phyloP scores from a whole-genome alignment of 2,329 filamentous ascomycete genomes.

The Eutypella sp. region DNA sequence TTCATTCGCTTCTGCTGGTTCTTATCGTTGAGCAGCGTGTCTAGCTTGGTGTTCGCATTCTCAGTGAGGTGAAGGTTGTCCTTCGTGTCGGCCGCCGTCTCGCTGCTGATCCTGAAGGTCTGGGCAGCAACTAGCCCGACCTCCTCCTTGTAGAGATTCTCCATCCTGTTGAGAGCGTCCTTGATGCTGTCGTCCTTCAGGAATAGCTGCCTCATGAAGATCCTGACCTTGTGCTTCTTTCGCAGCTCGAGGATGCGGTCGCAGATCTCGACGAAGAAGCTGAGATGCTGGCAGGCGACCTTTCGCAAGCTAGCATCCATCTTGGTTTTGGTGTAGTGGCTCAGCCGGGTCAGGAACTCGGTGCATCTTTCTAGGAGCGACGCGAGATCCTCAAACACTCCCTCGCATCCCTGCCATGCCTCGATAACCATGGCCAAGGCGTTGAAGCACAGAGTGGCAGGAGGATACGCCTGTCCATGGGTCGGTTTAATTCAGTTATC shows the following conservation, averaged over 20 bases:
- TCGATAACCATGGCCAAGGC: background rate
- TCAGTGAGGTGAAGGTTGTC: background rate
- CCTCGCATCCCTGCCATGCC: background rate
- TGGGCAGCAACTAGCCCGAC: background rate
- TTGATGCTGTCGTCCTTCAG: background rate
- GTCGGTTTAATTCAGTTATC: no score
- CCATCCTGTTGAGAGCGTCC: background rate
- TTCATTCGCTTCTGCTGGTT: background rate
- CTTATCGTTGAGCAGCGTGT: background rate
- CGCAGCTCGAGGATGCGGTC: background rate
- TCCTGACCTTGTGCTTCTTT: background rate
- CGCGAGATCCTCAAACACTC: background rate
- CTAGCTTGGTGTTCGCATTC: background rate
- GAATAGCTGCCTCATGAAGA: background rate
- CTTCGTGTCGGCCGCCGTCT: background rate
- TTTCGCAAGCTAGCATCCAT: background rate
- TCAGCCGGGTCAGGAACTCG: background rate
- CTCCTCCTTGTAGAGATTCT: background rate
- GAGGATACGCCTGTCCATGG: background rate
- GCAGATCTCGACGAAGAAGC: background rate
- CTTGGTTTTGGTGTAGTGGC: background rate
- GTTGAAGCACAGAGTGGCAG: background rate
- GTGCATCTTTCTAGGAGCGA: background rate
- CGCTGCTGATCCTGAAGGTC: background rate
- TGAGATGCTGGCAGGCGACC: background rate